Base-by-base conservation (phyloP, 108 stramenopile species). In the Seminavis robusta region DNA sequence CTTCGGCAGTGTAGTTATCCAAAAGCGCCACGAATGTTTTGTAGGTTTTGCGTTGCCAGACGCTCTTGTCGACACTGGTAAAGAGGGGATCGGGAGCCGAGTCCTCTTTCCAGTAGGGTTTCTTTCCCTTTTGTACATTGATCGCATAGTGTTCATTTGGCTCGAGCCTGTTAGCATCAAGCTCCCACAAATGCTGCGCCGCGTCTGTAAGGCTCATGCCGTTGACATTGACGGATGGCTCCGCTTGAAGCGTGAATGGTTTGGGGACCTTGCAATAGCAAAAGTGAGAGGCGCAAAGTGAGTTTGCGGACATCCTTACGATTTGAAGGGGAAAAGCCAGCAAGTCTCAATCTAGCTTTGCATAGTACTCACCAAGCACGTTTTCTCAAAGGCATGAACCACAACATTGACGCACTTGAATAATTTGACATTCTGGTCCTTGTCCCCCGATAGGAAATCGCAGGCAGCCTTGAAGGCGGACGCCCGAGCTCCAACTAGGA, bases 101-200 rank as follows among this genome's bases (percentile, higher is more conserved):
- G 61, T 96, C 93, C n/a, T 78, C 83, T 41, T 78, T 81, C 60
- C 79, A 51, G 47, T 71, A 91, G 5, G 89, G 83, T 55, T 86
- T 85, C 67, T 96, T 96, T 17, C 83, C 84, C 23, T 71, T 67
- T 62, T 96, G 95, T 0, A 96, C 85, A 41, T 94, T 80, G 28
- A 96, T 84, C 27, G 27, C 45, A 56, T 92, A 96, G 37, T 96
- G 91, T 8, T 50, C 55, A 46, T 73, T 54, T 11, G 92, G 89
- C 7, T 50, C 58, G 9, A 93, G 78, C 27, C 95, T 82, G 52
- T 95, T 92, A 48, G 62, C 61, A 65, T 96, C 95, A 10, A 96
- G 67, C 33, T 91, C 74, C 95, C 95, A 96, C 33, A 96, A 70
- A 34, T 86, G 69, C 47, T 94, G 83, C 31, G 86, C 79, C 2